Evolutionary conservation across 2,329 filamentous ascomycete genomes (phyloP).

Genomic region (Fusarium domesticum): DNA sequence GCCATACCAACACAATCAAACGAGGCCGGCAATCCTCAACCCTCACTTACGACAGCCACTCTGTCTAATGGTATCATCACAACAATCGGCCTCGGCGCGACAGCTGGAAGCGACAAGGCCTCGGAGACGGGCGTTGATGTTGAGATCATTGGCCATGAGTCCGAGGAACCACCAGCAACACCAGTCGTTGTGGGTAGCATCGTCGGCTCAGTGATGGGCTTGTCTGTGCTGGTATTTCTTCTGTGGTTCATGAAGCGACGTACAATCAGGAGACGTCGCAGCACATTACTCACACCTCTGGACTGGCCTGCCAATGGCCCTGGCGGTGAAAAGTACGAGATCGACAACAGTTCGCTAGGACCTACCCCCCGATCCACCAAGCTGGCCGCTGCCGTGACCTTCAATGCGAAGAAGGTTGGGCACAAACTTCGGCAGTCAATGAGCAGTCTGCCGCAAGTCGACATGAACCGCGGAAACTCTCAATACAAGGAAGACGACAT

Average conservation of each 20-base stretch:
- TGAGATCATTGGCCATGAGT: conserved; percentile 8
- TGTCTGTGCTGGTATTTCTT: conserved; percentile 45
- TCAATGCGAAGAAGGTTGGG: conserved; percentile 31
- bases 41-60: conserved; percentile 20
- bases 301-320: conserved; percentile 28
- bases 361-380: conserved; percentile 43
- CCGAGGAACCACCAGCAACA: conserved; percentile 16
- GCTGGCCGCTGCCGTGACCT: conserved; percentile 29
- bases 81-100: conserved; percentile 20
- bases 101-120: conserved; percentile 18
- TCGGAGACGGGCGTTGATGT: conserved; percentile 17
- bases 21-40: conserved; percentile 11
- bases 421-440: conserved; percentile 18
- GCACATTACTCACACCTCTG: conserved; percentile 49
- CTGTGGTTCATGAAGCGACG: conserved; percentile 49
- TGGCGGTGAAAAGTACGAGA: conserved; percentile 20
- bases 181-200: conserved; percentile 50
- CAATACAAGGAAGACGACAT: conserved; percentile 42
- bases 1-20: conserved; percentile 20
- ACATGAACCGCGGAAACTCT: conserved; percentile 52
- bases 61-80: conserved; percentile 19
- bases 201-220: conserved; percentile 44
- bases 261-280: conserved; percentile 41
- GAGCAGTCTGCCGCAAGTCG: conserved; percentile 40
- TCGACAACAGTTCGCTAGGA: conserved; percentile 47